Evolutionary conservation across 176 grass and related monocot species (phyloP).

Genomic region (Saccharum officinarum): DNA sequence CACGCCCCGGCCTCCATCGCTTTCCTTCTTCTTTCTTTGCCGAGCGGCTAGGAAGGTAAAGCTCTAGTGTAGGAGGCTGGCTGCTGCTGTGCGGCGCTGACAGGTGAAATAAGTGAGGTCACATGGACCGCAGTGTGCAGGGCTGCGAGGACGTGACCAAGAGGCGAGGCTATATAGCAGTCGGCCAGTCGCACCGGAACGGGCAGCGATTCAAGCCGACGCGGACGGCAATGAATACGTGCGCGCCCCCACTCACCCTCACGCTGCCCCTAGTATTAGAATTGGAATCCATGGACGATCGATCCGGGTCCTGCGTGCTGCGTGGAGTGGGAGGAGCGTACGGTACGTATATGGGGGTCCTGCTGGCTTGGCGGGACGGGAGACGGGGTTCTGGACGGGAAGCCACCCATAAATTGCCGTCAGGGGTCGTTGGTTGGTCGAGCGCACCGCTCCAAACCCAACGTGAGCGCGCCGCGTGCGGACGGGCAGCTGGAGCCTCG

Average conservation of each 20-base stretch:
- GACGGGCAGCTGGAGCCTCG: slow-evolving; percentile 13
- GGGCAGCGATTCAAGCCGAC: slow-evolving; percentile 18
- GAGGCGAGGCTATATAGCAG: slow-evolving; percentile 22
- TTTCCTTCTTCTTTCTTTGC: not conserved
- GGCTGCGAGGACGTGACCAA: not conserved
- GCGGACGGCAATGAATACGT: slow-evolving; percentile 55
- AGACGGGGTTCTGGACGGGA: not conserved
- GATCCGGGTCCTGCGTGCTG: not conserved
- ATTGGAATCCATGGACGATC: not conserved
- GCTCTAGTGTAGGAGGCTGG: too few species aligned
- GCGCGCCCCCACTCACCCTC: slow-evolving; percentile 4
- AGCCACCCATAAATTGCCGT: slow-evolving; percentile 70
- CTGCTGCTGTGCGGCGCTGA: not conserved
- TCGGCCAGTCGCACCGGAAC: slow-evolving; percentile 9
- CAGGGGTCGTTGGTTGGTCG: slow-evolving; percentile 51
- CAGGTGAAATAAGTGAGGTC: slow-evolving; percentile 30
- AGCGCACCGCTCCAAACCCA: slow-evolving; percentile 17
- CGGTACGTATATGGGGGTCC: too few species aligned
- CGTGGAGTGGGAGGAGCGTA: too few species aligned
- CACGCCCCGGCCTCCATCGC: slow-evolving; percentile 52
- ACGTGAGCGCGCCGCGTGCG: slow-evolving; percentile 22
- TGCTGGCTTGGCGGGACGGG: not conserved
- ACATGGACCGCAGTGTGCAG: slow-evolving; percentile 33
- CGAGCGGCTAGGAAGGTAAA: too few species aligned
- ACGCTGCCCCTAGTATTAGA: not conserved